Evolutionary conservation across 2,329 filamentous ascomycete genomes (phyloP), one percentile per base, ranked within the genome.

Genomic region (Alternaria gaisen): DNA sequence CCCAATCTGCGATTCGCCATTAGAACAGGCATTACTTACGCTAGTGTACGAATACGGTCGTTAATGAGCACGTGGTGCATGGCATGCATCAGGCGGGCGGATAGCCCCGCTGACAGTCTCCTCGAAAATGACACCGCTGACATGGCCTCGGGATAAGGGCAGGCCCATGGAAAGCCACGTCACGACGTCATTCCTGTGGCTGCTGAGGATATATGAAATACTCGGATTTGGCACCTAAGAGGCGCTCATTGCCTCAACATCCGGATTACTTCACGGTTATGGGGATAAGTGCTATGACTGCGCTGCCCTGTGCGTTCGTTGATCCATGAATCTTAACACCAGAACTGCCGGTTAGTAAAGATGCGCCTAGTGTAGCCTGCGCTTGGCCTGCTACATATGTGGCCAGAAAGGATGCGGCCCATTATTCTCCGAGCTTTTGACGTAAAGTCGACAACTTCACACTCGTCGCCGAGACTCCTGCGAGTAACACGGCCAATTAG

Each of bases 61-160:
- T 58, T 53, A 30, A 34, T 18, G 40, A 48, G 58, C 54, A 61
- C 58, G 42, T 40, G 54, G 36, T 58, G 54, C 48, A 58, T 61
- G 54, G 18, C 32, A 42, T 42, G 20, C 57, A 60, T 56, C 56
- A 56, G 38, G 44, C 42, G 48, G 53, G 38, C 58, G 58, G 58
- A 61, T 61, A 38, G 58, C 58, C 58, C 58, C 58, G 58, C 58
- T 53, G 58, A 44, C 54, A 42, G 54, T 53, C 48, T 53, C 32
- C 41, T 60, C 43, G 42, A 57, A 36, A 47, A 57, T 38, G 46
- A 61, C 48, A 61, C 58, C 58, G 58, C 48, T 58, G 58, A 58
- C 58, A 61, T 61, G 58, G 58, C 54, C 54, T 51, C 53, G 58
- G 58, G 43, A 57, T 42, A 46, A n/a, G 28, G 18, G 46, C 53